A percentile compares a stretch with the other conserved stretches of the same genome.
These are phyloP conservation scores for Blastocladiella emersonii DNA, from an alignment of 371 early-diverging fungal genomes.

Conservation along the genomic window DNA sequence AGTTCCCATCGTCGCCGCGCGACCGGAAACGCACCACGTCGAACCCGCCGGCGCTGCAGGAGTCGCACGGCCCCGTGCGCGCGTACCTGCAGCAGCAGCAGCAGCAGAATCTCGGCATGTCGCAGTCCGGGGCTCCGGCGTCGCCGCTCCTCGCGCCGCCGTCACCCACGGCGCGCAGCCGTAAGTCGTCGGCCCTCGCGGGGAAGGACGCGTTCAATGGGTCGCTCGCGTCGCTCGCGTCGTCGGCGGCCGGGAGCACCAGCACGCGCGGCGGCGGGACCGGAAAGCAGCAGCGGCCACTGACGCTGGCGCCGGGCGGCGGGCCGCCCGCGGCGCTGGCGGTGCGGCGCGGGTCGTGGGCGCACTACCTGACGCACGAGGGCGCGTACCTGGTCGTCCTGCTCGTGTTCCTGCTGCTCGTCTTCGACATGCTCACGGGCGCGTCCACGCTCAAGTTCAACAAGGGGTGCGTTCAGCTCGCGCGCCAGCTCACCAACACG, in stretches of 20 bases:
- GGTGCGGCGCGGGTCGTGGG: background rate
- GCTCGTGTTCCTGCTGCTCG: background rate
- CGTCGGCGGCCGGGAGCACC: background rate
- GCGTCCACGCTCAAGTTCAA: background rate
- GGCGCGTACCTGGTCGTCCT: background rate
- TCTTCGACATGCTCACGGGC: background rate
- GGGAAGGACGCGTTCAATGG: background rate
- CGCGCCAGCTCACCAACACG: background rate
- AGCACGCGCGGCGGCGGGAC: too few species aligned
- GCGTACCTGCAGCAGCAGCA: background rate
- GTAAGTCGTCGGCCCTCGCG: background rate
- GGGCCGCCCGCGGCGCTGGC: background rate
- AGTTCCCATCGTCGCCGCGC: background rate
- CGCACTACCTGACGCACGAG: background rate
- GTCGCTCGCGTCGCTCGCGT: too few species aligned
- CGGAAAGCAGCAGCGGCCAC: background rate
- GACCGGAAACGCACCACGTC: background rate
- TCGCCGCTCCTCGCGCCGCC: background rate
- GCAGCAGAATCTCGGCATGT: background rate
- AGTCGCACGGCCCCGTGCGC: background rate
- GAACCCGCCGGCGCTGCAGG: background rate
- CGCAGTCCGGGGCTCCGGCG: too few species aligned
- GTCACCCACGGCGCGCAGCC: background rate
- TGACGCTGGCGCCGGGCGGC: background rate
- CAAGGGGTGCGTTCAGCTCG: background rate